Evolutionary conservation across 2,329 filamentous ascomycete genomes (phyloP), one percentile per base, ranked within the genome.

Genomic region (Cordyceps pruinosa): DNA sequence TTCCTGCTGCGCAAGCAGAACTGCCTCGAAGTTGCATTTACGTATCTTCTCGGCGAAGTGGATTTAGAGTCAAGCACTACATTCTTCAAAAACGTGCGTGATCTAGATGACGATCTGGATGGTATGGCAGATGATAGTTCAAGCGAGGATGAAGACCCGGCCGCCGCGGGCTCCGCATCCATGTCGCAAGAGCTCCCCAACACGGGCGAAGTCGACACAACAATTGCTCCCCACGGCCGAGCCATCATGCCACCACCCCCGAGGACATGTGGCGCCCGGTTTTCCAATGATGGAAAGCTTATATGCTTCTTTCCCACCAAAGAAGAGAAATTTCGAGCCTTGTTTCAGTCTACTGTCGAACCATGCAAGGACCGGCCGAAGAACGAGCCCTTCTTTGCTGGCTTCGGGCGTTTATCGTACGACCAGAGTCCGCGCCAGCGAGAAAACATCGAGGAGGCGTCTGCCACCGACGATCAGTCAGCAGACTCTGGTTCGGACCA

Each of bases 101-200:
- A 88, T 61, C 70, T 84, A 8, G 83, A 82, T 55, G 78, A 83
- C 64, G 77, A 78, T 47, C 66, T 82, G 6, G 81, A 79, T 58
- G 82, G 73, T 3, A 70, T 84, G 35, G 79, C 76, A 30, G 88
- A 89, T 58, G 90, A 94, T 62, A 93, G 89, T 62, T 97, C 90
- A 3, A 95, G 89, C 64, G 89, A 92, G 62, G 89, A 92, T 23
- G 75, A 75, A 46, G 75, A 79, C 25, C 79, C 81, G 12, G 76
- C 77, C 0, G 68, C 77, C 2, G 78, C 78, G 4, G 78, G 77
- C 19, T 81, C 79, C 9, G 79, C 77, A 13, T 78, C 80, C 55
- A 82, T 86, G 79, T 85, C 83, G 7, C 82, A 85, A 61, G 83
- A 86, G 61, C 72, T 86, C 23, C 77, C 75, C 44, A 75, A 77